These are phyloP conservation scores for Entamoeba moshkovskii DNA, from an alignment of 208 protist species.

Conservation along the genomic window DNA sequence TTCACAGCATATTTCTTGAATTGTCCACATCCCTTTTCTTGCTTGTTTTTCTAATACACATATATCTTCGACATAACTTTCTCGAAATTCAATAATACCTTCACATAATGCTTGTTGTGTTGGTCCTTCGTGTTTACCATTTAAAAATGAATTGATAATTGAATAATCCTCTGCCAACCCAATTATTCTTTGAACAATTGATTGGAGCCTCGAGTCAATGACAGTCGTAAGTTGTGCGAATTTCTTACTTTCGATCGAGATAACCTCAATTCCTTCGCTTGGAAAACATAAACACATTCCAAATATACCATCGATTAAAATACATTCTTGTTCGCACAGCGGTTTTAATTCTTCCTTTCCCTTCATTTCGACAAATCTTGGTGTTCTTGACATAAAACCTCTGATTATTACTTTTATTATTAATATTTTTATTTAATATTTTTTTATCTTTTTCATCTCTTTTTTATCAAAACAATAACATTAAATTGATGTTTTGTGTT, in stretches of 20 bases:
- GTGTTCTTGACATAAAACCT: no score
- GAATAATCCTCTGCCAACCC: background rate
- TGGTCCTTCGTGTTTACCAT: background rate
- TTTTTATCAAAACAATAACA: no score
- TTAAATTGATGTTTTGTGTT: no score
- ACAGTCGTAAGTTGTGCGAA: background rate
- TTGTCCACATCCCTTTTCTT: background rate
- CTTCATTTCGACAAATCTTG: no score
- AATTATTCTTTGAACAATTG: background rate
- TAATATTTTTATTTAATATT: no score
- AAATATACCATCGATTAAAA: background rate
- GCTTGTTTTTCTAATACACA: background rate
- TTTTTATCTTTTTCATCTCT: no score
- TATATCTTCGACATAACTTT: background rate
- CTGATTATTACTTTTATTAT: no score
- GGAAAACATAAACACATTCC: background rate
- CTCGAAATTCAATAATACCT: background rate
- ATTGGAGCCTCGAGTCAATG: background rate
- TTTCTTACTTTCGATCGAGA: background rate
- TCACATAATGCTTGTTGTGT: conserved; percentile 2
- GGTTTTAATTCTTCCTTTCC: no score
- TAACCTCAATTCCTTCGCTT: background rate
- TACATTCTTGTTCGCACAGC: background rate
- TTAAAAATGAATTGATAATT: background rate
- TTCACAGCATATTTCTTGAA: background rate